These are phyloP conservation scores for Noccaea bulbosa DNA, from an alignment of 345 rosid genomes.

Conservation along the genomic window DNA sequence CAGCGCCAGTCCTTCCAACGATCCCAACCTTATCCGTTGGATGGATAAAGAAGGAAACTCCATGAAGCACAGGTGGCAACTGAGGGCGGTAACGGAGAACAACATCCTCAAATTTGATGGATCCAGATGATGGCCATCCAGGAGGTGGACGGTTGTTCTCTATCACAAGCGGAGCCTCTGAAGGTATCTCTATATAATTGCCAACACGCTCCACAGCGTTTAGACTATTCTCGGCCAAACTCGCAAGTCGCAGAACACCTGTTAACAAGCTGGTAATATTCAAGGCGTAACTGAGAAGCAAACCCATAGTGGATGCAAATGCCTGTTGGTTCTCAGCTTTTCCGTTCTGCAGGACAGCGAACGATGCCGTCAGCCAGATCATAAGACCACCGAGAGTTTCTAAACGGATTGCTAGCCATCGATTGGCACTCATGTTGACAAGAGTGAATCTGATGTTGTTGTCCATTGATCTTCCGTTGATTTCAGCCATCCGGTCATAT, in stretches of 20 bases:
- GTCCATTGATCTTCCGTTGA: conserved; percentile 94
- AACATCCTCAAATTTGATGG: conserved; percentile 88
- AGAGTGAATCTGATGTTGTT: conserved; percentile 90
- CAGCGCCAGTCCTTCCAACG: conserved; percentile 94
- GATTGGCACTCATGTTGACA: conserved; percentile 87
- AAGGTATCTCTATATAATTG: conserved; percentile 83
- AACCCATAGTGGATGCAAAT: conserved; percentile 97
- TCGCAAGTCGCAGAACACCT: conserved; percentile 91
- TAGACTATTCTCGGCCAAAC: conserved; percentile 96
- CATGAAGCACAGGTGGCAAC: conserved; percentile 95
- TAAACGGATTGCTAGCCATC: conserved; percentile 95
- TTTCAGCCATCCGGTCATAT: conserved; percentile 91
- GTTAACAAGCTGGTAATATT: conserved; percentile 88
- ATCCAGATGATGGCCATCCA: conserved; percentile 98
- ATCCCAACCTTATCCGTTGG: conserved; percentile 90
- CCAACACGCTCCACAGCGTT: conserved; percentile 96
- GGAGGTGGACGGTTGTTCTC: conserved; percentile 97
- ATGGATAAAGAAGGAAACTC: conserved; percentile 71
- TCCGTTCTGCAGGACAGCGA: conserved; percentile 97
- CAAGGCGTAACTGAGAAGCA: conserved; percentile 94
- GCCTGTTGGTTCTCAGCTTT: conserved; percentile 83
- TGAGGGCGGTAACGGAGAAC: conserved; percentile 93
- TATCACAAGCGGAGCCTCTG: conserved; percentile 82
- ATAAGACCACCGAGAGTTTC: conserved; percentile 94
- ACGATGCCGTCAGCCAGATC: conserved; percentile 98